Base-by-base conservation (phyloP, 257 asterid genomes). In the Solanum virginianum region DNA sequence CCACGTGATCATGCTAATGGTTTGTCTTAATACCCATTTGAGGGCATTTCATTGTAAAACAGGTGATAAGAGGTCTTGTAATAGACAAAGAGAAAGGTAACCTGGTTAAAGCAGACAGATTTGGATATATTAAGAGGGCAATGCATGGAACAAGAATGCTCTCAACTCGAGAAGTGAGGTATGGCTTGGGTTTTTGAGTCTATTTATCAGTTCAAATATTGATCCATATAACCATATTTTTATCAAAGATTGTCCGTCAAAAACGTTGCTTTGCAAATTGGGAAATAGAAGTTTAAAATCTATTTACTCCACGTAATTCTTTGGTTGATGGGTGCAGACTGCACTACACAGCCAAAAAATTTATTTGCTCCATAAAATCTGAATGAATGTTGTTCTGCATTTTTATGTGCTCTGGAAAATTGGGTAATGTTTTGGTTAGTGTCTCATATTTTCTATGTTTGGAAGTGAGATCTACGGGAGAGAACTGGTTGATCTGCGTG, bases 11-110 rank as follows among this genome's bases (percentile, higher is more conserved):
- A 51, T 77, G 82, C 62, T 77, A 51, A 77, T 53, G 83, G 43
- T 70, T 70, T 85, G 59, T 79, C 75, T 77, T 51, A 16, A 77
- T 26, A 53, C 63, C 49, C 63, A 77, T 53, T 24, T 77, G 65
- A 77, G 63, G 47, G 26, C 65, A 51, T 77, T 51, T 77, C 62
- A 82, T 45, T 63, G 75, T 24, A 59, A 82, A 59, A 66, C 88
- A 95, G 98, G 98, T 95, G 86, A 95, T 95, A 80, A 90, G 97
- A 88, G 98, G 98, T 83, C 94, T 95, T 62, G 98, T 95, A 53
- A 95, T 95, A 59, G 98, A 95, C 87, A 95, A 95, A 88, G 97
- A 93, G 85, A 95, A 90, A 86, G 98, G 98, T 70, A 95, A 95
- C 88, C 87, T 95, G 83, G 97, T 95, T 84, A 95, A 95, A 87